Conservation (phyloP, 164 flowering plant genomes). For the Chimonanthus praecox region DNA sequence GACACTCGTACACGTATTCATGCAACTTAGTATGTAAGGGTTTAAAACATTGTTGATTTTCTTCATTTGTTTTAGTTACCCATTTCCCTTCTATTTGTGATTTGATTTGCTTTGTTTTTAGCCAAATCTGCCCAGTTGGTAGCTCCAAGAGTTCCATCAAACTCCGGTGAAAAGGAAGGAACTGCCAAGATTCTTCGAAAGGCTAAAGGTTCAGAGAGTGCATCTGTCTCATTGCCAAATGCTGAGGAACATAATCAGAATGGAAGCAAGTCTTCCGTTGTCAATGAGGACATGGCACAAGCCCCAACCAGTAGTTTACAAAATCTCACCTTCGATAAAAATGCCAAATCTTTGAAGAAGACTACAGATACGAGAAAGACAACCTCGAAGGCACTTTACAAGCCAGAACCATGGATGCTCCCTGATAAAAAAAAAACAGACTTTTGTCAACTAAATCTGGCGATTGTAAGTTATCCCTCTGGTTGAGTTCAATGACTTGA, state of each 20-base stretch:
- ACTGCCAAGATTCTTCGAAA: constrained; percentile 15
- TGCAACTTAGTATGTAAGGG: background rate
- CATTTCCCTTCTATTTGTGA: background rate
- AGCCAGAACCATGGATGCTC: constrained; percentile 81
- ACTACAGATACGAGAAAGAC: constrained; percentile 16
- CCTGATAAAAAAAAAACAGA: constrained; percentile 41
- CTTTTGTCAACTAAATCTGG: constrained; percentile 75
- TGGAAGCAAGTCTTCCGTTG: constrained; percentile 25
- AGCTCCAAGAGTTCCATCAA: constrained; percentile 24
- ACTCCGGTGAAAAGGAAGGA: constrained; percentile 14
- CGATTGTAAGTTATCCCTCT: constrained; percentile 55
- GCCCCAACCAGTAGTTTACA: constrained; percentile 25
- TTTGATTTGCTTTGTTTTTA: constrained; percentile 7
- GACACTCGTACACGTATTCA: no score
- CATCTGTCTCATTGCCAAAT: constrained; percentile 22
- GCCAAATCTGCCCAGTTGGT: constrained; percentile 19
- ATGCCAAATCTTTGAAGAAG: constrained; percentile 27
- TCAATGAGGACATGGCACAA: constrained; percentile 18
- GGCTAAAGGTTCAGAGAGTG: constrained; percentile 16
- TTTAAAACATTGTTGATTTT: background rate
- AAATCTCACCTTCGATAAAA: constrained; percentile 29
- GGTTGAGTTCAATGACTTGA: background rate
- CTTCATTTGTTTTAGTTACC: background rate
- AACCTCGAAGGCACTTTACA: constrained; percentile 31
- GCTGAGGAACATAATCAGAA: constrained; percentile 19